Evolutionary conservation across 441 rosid species (phyloP), one percentile per base, ranked within the genome.

Genomic region (Francoa sonchifolia): DNA sequence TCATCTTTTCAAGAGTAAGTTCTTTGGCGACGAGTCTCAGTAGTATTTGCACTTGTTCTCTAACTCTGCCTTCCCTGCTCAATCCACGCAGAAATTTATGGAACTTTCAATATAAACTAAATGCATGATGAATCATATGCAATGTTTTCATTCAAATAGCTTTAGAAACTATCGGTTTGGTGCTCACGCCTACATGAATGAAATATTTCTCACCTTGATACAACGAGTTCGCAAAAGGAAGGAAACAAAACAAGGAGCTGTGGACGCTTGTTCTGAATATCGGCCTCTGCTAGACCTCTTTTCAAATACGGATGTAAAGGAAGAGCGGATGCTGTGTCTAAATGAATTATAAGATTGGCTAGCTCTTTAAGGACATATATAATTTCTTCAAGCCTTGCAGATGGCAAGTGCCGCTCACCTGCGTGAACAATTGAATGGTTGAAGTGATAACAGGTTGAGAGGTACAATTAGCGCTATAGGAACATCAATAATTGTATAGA

Each of bases 211-310:
- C 61, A 90, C 99, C 96, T 75, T 36, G 97, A 73, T 55, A 65
- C 55, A 12, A 92, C 74, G 12, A 92, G 83, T 65, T 87, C 97
- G 19, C 87, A 92, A 14, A 92, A 61, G 16, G 95, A 64, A 5
- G 94, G 89, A 38, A 87, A 92, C 33, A 92, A 69, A 47, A 82
- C 79, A 37, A 92, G 77, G 35, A 92, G 78, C 69, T 92, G 97
- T 0, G 73, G 67, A 50, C 60, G 69, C 43, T 44, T 62, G 41
- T 49, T 47, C 10, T 57, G 58, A 26, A 62, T 63, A 25, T 70
- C 56, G 0, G 50, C 52, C 27, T 55, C 60, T 3, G 48, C 55
- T 31, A 73, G 55, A 67, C 74, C 65, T 46, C 65, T 52, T 77
- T 67, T 75, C 52, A 83, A 57, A 44, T 42, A 47, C 27, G 76